Evolutionary conservation across 139 green algal genomes (phyloP).

Genomic region (Tetradesmus obliquus): DNA sequence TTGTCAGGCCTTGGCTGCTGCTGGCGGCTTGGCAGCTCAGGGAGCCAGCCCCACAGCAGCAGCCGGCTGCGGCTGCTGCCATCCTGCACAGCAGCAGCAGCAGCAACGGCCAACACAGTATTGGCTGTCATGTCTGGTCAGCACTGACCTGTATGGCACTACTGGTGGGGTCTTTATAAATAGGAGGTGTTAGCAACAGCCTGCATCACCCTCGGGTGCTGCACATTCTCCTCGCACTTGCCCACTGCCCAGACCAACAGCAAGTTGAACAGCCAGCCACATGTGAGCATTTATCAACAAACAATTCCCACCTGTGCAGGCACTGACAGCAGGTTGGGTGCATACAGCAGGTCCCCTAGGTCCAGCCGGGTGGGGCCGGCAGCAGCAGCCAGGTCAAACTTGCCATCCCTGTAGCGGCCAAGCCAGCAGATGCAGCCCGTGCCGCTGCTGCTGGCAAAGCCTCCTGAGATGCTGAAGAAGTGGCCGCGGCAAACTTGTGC

Average conservation of each 20-base stretch:
- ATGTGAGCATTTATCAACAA: not conserved
- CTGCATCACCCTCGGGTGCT: too few species aligned
- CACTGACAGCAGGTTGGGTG: conserved; percentile 38
- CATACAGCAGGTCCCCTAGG: conserved; percentile 47
- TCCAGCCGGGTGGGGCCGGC: conserved; percentile 41
- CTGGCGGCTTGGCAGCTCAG: conserved; percentile 61
- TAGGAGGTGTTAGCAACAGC: too few species aligned
- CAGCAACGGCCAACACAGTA: not conserved
- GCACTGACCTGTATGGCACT: too few species aligned
- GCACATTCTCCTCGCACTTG: too few species aligned
- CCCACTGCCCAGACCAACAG: too few species aligned
- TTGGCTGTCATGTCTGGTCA: not conserved
- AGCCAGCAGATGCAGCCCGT: conserved; percentile 12
- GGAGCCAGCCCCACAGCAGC: conserved; percentile 79
- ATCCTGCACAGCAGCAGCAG: not conserved
- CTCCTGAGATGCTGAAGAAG: conserved; percentile 20
- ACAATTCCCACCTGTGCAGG: not conserved
- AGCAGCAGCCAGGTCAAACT: conserved; percentile 19
- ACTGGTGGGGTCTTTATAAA: too few species aligned
- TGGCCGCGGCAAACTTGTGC: not conserved
- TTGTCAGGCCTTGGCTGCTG: conserved; percentile 32
- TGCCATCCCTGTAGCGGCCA: not conserved
- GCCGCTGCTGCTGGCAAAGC: not conserved
- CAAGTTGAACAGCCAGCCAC: too few species aligned
- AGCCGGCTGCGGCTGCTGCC: conserved; percentile 39